These are phyloP conservation scores for Lablab purpureus DNA, from an alignment of 306 rosid species.

Conservation along the genomic window DNA sequence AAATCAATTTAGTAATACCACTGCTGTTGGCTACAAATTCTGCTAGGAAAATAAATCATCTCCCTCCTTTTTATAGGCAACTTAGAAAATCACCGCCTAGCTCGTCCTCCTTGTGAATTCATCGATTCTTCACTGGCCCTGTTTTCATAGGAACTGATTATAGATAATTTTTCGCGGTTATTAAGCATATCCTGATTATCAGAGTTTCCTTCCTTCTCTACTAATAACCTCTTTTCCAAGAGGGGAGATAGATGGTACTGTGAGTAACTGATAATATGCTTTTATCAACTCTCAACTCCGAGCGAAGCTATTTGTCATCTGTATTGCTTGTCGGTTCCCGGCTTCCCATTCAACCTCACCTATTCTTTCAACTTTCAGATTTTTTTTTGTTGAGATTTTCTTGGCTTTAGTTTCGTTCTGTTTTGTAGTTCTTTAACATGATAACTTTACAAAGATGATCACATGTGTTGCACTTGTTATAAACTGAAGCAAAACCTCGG, in stretches of 20 bases:
- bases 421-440: slow-evolving; percentile 9
- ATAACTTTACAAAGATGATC: not conserved
- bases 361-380: slow-evolving; percentile 1
- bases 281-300: slow-evolving; percentile 5
- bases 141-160: not conserved
- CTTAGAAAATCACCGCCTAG: not conserved
- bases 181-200: slow-evolving; percentile 2
- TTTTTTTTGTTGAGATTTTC: not conserved
- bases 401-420: not conserved
- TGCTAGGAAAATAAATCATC: not conserved
- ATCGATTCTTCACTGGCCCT: not conserved
- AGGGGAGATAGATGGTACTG: not conserved
- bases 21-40: not conserved
- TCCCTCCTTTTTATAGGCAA: not conserved
- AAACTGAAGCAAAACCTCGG: slow-evolving; percentile 25
- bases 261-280: not conserved
- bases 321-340: slow-evolving; percentile 1
- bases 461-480: not conserved
- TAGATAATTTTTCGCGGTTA: not conserved
- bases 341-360: not conserved
- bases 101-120: slow-evolving; percentile 1
- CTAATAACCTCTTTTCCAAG: not conserved
- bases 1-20: not conserved
- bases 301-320: slow-evolving; percentile 17
- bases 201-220: not conserved